Conservation (phyloP, 306 rosid genomes). For the Fagus sylvatica region DNA sequence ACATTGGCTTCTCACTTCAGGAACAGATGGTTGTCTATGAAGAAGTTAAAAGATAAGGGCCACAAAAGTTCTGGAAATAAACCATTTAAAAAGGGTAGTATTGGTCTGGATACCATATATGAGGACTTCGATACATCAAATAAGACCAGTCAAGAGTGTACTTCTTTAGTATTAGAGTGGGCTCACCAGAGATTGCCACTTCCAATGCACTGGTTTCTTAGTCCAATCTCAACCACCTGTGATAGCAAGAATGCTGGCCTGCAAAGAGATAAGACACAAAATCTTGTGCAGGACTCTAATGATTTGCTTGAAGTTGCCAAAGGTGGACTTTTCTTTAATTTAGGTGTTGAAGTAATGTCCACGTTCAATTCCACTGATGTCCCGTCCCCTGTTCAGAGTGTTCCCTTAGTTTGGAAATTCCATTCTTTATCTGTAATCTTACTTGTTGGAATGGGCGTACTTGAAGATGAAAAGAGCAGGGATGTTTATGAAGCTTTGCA, state of each 20-base stretch:
- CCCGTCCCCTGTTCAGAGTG: conserved; percentile 67
- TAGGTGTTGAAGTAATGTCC: conserved; percentile 83
- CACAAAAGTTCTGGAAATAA: conserved; percentile 32
- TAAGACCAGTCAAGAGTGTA: conserved; percentile 26
- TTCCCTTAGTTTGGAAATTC: conserved; percentile 85
- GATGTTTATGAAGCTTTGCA: conserved; percentile 78
- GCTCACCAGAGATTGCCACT: conserved; percentile 89
- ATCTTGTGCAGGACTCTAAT: conserved; percentile 34
- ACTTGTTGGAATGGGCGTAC: conserved; percentile 76
- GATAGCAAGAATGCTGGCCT: conserved; percentile 50
- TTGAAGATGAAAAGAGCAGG: conserved; percentile 71
- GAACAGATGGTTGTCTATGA: conserved; percentile 73
- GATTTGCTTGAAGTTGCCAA: conserved; percentile 64
- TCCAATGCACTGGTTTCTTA: conserved; percentile 76
- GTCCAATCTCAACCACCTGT: conserved; percentile 77
- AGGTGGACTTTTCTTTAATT: conserved; percentile 79
- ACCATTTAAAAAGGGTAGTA: conserved; percentile 40
- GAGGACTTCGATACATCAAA: conserved; percentile 67
- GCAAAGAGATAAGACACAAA: conserved; percentile 39
- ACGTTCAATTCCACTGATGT: conserved; percentile 46
- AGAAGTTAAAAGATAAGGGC: conserved; percentile 48
- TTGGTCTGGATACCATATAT: conserved; percentile 63
- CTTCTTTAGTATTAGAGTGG: conserved; percentile 67
- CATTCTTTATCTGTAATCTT: conserved; percentile 84
- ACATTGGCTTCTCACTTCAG: conserved; percentile 73